Evolutionary conservation across 2,329 filamentous ascomycete species (phyloP).

Genomic region (Aspergillus cejpii): DNA sequence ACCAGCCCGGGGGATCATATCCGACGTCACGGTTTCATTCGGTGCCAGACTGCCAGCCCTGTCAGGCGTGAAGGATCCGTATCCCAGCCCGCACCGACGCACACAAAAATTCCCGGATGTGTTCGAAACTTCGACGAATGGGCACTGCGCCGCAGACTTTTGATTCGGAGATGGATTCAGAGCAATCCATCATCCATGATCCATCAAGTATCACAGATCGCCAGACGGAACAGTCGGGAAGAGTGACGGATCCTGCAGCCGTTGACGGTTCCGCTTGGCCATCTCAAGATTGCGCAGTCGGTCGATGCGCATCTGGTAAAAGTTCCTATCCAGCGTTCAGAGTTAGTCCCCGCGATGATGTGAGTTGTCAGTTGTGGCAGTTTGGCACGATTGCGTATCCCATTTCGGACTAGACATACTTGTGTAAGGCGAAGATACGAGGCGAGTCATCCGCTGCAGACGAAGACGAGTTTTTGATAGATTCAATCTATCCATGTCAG

Average conservation of each 20-base stretch:
- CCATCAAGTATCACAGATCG: conserved; percentile 25
- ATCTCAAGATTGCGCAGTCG: conserved; percentile 70
- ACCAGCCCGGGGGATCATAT: not conserved
- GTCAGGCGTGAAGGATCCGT: not conserved
- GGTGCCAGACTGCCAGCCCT: conserved; percentile 1
- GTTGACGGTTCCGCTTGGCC: conserved; percentile 73
- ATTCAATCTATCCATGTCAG: conserved; percentile 27
- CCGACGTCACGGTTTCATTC: not conserved
- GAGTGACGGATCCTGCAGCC: conserved; percentile 66
- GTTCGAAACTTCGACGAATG: not conserved
- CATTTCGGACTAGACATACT: conserved; percentile 44
- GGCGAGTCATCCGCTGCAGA: conserved; percentile 58
- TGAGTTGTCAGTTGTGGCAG: too few relatives aligned
- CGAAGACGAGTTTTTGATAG: conserved; percentile 41
- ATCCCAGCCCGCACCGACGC: not conserved
- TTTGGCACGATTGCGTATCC: conserved; percentile 2
- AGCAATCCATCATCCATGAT: too few relatives aligned
- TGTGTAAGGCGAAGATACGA: conserved; percentile 76
- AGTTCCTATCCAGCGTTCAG: conserved; percentile 51
- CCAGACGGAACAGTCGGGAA: conserved; percentile 81
- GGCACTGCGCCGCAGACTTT: too few relatives aligned
- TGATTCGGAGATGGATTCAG: too few relatives aligned
- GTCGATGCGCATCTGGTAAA: conserved; percentile 78
- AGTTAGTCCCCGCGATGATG: conserved; percentile 1
- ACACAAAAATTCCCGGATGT: not conserved